These are phyloP conservation scores for Batrachochytrium dendrobatidis DNA, from an alignment of 371 early-diverging fungal genomes.

Conservation along the genomic window DNA sequence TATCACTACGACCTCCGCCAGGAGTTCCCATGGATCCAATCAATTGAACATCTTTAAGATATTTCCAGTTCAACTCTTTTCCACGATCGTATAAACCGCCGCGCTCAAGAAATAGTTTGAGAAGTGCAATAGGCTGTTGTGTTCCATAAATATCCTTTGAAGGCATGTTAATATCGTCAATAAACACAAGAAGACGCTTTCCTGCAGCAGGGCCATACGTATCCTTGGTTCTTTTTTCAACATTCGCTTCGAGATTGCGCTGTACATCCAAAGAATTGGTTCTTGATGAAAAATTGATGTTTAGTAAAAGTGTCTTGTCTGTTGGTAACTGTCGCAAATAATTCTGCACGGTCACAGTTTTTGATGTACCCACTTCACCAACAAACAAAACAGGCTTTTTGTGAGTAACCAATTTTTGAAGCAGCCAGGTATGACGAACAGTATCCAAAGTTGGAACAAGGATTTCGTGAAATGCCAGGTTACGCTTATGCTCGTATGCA, in stretches of 20 bases:
- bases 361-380: constrained; percentile 48
- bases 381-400: constrained; percentile 47
- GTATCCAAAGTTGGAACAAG: constrained; percentile 53
- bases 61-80: constrained; percentile 50
- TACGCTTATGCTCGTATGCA: constrained; percentile 41
- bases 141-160: constrained; percentile 55
- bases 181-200: constrained; percentile 43
- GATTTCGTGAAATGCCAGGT: constrained; percentile 41
- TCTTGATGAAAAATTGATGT: constrained; percentile 48
- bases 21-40: constrained; percentile 53
- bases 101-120: constrained; percentile 46
- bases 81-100: constrained; percentile 50
- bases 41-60: constrained; percentile 48
- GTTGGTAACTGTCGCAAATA: constrained; percentile 39
- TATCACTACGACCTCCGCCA: constrained; percentile 50
- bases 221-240: constrained; percentile 54
- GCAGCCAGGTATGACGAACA: constrained; percentile 49
- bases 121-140: constrained; percentile 50
- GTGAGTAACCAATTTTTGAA: constrained; percentile 40
- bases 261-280: constrained; percentile 51
- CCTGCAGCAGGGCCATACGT: constrained; percentile 53
- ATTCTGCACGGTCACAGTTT: constrained; percentile 50
- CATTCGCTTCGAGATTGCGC: constrained; percentile 47
- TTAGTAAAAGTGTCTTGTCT: constrained; percentile 42
- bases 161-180: constrained; percentile 57